phyloP scores from a whole-genome alignment of 805 yeast genomes.

The Sugiyamaella valdiviana region DNA sequence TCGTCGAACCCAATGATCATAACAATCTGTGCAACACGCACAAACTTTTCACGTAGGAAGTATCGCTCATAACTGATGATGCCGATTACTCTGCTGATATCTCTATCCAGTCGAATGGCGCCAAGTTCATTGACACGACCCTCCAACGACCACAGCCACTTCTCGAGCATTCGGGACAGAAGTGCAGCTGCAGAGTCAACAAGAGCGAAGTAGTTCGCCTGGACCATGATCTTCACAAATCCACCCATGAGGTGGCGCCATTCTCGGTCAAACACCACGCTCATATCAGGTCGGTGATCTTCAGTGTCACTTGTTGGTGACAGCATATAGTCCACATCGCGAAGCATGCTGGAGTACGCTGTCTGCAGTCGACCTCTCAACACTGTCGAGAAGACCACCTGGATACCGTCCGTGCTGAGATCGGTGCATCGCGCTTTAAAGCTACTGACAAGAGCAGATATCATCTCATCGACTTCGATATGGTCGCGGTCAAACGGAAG shows the following conservation, averaged over 20 bases:
- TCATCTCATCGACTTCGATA: conserved; percentile 14
- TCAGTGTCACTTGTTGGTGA: conserved; percentile 19
- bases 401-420: conserved; percentile 41
- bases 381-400: conserved; percentile 35
- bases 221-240: conserved; percentile 51
- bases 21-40: conserved; percentile 77
- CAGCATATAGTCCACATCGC: conserved; percentile 36
- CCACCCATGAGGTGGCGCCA: conserved; percentile 68
- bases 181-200: conserved; percentile 48
- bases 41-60: conserved; percentile 67
- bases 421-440: conserved; percentile 33
- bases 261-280: conserved; percentile 45
- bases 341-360: conserved; percentile 35
- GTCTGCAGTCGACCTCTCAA: conserved; percentile 34
- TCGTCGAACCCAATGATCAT: conserved; percentile 79
- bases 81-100: conserved; percentile 64
- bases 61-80: conserved; percentile 63
- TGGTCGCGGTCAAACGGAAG: conserved; percentile 26
- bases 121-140: conserved; percentile 76
- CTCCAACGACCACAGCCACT: conserved; percentile 58
- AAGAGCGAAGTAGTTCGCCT: conserved; percentile 43
- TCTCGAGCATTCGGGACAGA: conserved; percentile 54
- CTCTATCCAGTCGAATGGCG: conserved; percentile 75
- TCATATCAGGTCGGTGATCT: conserved; percentile 24
- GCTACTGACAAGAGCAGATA: conserved; percentile 26